Conservation (phyloP, 257 asterid genomes). For the Petrea volubilis region DNA sequence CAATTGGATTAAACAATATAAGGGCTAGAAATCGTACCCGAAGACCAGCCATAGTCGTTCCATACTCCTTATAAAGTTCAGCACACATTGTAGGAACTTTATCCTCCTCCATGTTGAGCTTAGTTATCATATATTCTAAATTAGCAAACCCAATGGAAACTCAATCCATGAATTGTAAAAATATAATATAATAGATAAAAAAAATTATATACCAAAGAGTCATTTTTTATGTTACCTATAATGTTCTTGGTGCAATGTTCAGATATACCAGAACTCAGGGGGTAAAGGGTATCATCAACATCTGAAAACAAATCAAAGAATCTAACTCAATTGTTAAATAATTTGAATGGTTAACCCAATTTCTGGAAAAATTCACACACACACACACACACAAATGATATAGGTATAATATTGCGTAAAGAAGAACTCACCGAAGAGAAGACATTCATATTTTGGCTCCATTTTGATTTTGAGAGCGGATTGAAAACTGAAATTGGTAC, state of each 20-base stretch:
- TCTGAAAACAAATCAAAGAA: slow-evolving; percentile 45
- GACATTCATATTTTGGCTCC: slow-evolving; percentile 79
- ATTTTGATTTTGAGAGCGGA: slow-evolving; percentile 40
- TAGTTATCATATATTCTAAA: slow-evolving; percentile 72
- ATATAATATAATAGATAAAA: background rate
- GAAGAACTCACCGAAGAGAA: slow-evolving; percentile 72
- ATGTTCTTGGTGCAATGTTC: slow-evolving; percentile 73
- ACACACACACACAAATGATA: background rate
- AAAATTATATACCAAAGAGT: background rate
- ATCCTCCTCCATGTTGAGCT: slow-evolving; percentile 64
- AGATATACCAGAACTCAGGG: slow-evolving; percentile 79
- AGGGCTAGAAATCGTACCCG: slow-evolving; percentile 41
- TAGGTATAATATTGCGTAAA: background rate
- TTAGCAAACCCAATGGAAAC: slow-evolving; percentile 13
- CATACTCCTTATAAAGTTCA: slow-evolving; percentile 78
- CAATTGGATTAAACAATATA: background rate
- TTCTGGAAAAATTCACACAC: background rate
- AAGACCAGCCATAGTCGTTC: slow-evolving; percentile 97
- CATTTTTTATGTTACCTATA: slow-evolving; percentile 39
- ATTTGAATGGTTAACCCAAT: background rate
- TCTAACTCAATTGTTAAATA: background rate
- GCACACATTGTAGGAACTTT: slow-evolving; percentile 67
- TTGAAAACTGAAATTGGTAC: slow-evolving; percentile 3
- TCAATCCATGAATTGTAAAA: background rate
- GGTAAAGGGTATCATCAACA: slow-evolving; percentile 92